Evolutionary conservation across 1,284 basidiomycete genomes (phyloP).

Genomic region (Ganoderma sinense): DNA sequence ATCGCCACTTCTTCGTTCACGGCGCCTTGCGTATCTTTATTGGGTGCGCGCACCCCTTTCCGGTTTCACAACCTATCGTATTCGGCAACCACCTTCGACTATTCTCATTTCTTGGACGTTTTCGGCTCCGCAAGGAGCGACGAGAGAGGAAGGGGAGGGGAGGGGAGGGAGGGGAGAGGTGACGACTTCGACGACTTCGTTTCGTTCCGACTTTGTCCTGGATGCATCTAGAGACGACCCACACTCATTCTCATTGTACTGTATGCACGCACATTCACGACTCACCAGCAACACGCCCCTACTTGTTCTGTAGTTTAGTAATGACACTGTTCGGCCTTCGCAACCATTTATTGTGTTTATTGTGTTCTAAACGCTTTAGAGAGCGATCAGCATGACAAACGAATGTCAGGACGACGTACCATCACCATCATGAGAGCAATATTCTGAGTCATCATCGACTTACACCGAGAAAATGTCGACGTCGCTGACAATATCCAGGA

Average conservation of each 20-base stretch:
- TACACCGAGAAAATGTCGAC: too few relatives aligned
- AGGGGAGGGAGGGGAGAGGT: background rate
- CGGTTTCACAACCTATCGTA: slow-evolving; percentile 9
- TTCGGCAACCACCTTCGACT: background rate
- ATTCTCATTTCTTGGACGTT: background rate
- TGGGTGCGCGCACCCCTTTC: slow-evolving; percentile 8
- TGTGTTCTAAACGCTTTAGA: background rate
- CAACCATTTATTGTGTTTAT: background rate
- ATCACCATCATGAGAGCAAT: background rate
- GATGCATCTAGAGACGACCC: slow-evolving; percentile 21
- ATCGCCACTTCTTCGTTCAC: slow-evolving; percentile 21
- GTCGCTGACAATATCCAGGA: background rate
- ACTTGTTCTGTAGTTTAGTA: background rate
- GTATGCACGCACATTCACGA: slow-evolving; percentile 14
- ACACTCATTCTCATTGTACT: slow-evolving; percentile 21
- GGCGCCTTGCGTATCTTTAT: slow-evolving; percentile 25
- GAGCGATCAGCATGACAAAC: background rate
- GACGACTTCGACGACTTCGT: background rate
- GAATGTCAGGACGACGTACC: background rate
- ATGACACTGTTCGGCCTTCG: background rate
- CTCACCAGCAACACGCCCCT: slow-evolving; percentile 7
- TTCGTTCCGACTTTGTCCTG: slow-evolving; percentile 22
- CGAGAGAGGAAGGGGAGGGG: background rate
- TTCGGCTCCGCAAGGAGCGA: background rate
- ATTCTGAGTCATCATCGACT: background rate